These are phyloP conservation scores for Chenopodium suecicum DNA, from an alignment of 148 eudicot species.

Conservation along the genomic window DNA sequence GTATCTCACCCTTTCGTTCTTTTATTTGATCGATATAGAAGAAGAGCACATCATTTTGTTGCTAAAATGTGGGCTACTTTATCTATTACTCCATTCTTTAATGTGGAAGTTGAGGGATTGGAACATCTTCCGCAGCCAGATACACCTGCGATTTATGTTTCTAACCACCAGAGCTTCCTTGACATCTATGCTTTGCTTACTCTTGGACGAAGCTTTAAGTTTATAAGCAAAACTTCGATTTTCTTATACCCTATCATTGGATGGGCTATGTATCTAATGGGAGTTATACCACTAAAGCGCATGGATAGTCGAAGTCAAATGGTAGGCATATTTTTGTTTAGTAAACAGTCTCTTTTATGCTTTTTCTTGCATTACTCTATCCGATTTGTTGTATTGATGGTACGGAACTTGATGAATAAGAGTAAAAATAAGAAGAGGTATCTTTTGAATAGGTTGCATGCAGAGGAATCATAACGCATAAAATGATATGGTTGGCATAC, in stretches of 20 bases:
- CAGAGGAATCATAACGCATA: background rate
- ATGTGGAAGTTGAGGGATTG: constrained; percentile 67
- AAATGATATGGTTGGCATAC: background rate
- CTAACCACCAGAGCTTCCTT: constrained; percentile 94
- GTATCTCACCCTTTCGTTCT: constrained; percentile 87
- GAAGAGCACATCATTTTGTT: constrained; percentile 65
- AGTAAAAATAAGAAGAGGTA: background rate
- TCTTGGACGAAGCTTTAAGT: constrained; percentile 81
- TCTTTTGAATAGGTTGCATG: background rate
- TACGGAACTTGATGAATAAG: background rate
- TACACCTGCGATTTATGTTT: constrained; percentile 83
- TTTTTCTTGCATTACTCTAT: background rate
- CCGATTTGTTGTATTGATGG: background rate
- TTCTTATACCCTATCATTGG: constrained; percentile 79
- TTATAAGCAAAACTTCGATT: constrained; percentile 88
- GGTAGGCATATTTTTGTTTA: constrained; percentile 37
- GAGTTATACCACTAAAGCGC: constrained; percentile 87
- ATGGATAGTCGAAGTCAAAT: constrained; percentile 90
- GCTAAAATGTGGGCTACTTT: constrained; percentile 79
- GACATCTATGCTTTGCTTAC: constrained; percentile 88
- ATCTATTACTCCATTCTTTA: constrained; percentile 61
- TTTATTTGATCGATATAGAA: constrained; percentile 62
- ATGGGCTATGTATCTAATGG: constrained; percentile 93
- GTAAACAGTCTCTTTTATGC: background rate
- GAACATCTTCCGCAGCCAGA: constrained; percentile 71